Evolutionary conservation across 805 yeast species (phyloP).

Genomic region (Metschnikowia colocasiae): DNA sequence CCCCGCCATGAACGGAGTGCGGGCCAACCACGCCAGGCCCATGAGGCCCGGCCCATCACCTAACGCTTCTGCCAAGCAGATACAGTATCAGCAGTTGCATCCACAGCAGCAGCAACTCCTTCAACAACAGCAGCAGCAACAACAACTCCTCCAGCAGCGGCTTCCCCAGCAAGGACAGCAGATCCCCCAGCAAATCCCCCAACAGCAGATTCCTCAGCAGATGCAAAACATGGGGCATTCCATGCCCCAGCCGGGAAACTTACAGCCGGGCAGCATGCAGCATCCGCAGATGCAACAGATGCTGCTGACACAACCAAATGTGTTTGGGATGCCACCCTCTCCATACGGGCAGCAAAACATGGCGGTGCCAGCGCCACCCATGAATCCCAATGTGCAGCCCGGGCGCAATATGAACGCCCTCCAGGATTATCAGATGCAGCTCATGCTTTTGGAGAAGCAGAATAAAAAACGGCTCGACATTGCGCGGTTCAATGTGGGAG

Average conservation of each 20-base stretch:
- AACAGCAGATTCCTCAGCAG: slow-evolving; percentile 8
- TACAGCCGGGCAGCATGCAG: neutral
- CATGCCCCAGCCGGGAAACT: neutral
- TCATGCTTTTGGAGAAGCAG: slow-evolving; percentile 70
- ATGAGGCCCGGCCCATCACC: slow-evolving; percentile 7
- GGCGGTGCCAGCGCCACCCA: slow-evolving; percentile 5
- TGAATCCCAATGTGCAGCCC: slow-evolving; percentile 10
- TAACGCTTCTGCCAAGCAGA: neutral
- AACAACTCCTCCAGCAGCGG: slow-evolving; percentile 3
- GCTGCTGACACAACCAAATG: slow-evolving; percentile 1
- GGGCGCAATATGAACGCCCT: slow-evolving; percentile 51
- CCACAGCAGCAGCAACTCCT: slow-evolving; percentile 7
- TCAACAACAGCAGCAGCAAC: slow-evolving; percentile 11
- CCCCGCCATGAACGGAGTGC: slow-evolving; percentile 11
- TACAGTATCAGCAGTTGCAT: slow-evolving; percentile 10
- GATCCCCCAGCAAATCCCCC: slow-evolving; percentile 4
- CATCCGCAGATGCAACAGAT: slow-evolving; percentile 1
- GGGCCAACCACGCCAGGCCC: slow-evolving; percentile 8
- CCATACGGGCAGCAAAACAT: slow-evolving; percentile 4
- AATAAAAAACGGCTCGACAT: slow-evolving; percentile 64
- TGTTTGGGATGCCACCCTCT: slow-evolving; percentile 1
- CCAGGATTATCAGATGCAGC: slow-evolving; percentile 78
- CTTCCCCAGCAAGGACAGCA: slow-evolving; percentile 7
- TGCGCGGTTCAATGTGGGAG: slow-evolving; percentile 35
- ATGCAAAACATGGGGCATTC: slow-evolving; percentile 3